Evolutionary conservation across 1,284 basidiomycete species (phyloP).

Genomic region (Dichomitus squalens): DNA sequence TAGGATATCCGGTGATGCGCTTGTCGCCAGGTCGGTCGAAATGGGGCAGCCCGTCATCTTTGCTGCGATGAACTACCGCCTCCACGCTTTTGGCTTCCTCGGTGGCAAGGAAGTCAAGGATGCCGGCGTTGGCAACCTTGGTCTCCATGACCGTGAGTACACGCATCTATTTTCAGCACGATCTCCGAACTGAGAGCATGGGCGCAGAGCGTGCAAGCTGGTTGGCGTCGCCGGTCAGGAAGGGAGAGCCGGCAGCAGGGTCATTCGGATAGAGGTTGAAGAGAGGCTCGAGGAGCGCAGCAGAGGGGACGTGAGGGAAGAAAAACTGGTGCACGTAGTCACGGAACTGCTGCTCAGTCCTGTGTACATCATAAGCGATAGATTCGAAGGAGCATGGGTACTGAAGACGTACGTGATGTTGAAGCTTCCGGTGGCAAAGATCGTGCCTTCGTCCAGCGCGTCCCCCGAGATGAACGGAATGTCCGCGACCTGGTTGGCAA

Average conservation of each 20-base stretch:
- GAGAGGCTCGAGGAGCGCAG: conserved; percentile 17
- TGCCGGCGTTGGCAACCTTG: conserved; percentile 36
- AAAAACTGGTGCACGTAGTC: conserved; percentile 9
- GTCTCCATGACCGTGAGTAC: conserved; percentile 49
- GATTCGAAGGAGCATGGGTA: background rate
- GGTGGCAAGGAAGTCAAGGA: conserved; percentile 46
- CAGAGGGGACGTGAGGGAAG: conserved; percentile 9
- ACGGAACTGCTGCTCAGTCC: conserved; percentile 12
- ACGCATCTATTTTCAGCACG: no score
- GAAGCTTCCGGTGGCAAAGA: conserved; percentile 25
- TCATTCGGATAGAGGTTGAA: conserved; percentile 27
- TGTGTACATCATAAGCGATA: background rate
- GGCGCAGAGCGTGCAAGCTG: no score
- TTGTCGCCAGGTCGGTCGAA: background rate
- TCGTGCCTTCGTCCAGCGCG: conserved; percentile 36
- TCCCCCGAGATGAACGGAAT: conserved; percentile 1
- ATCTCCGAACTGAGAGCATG: no score
- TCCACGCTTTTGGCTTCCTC: conserved; percentile 1
- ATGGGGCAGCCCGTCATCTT: background rate
- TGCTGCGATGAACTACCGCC: background rate
- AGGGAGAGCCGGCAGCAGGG: conserved; percentile 28
- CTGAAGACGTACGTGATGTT: conserved; percentile 22
- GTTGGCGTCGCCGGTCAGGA: conserved; percentile 27
- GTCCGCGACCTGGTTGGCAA: conserved; percentile 22
- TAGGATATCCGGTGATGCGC: no score